Base-by-base conservation (phyloP, 2,329 filamentous ascomycete genomes). In the Fusarium sp. region DNA sequence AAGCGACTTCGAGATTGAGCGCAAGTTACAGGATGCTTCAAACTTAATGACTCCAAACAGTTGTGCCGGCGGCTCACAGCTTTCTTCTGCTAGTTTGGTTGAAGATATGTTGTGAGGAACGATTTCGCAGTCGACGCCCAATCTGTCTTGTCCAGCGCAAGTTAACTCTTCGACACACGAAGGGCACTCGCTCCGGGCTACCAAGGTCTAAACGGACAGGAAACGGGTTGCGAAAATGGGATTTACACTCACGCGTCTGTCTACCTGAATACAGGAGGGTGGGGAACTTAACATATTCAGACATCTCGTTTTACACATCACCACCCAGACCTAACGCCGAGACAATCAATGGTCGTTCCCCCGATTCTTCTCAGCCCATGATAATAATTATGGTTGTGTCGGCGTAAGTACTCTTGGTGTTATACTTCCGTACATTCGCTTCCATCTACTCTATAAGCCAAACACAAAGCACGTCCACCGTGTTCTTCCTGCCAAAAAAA, bases 291-390 rank as follows among this genome's bases (percentile, higher is more conserved):
- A 60, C 49, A 38, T 46, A 66, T 61, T 38, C 49, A 56, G 60
- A 52, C 49, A 40, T 67, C 53, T 67, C 63, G 62, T 57, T 69
- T 57, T 58, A 60, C 53, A 53, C 65, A 58, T 52, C 56, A 61
- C 60, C 30, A 59, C 49, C 54, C 42, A 70, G 46, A 37, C 66
- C 56, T 32, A 58, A 71, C 61, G 66, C 68, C 68, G 52, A 66
- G 54, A 65, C 32, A 50, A 60, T 44, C 64, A 47, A 38, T 40
- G 50, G 18, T 37, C 33, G 28, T 37, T 43, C n/a, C 35, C 53
- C 43, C 42, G 43, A 40, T 33, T 56, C 37, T 44, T 54, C 42
- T 30, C 23, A 38, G 50, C 28, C 33, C 35, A 53, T 56, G 49
- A 43, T 61, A 42, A 40, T 60, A 42, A 40, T 60, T 56, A 37